A percentile compares a stretch with the other conserved stretches of the same genome.
phyloP scores from a whole-genome alignment of 2,329 filamentous ascomycete species.

The Microthyrium microscopicum region DNA sequence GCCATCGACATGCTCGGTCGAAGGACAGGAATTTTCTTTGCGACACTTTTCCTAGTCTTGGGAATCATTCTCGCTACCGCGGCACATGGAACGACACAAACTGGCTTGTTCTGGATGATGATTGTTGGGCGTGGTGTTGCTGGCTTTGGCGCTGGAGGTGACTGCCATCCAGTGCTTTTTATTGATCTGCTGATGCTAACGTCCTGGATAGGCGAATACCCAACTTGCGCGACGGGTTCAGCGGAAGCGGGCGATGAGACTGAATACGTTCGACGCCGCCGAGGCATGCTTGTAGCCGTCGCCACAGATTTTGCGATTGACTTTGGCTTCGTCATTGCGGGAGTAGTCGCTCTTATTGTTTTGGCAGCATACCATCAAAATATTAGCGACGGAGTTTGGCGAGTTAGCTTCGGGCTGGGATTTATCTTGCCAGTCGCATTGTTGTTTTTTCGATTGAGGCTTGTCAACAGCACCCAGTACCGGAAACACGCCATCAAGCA shows the following conservation, averaged over 20 bases:
- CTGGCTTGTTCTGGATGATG: constrained; percentile 35
- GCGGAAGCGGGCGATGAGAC: constrained; percentile 38
- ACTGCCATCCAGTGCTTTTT: constrained; percentile 15
- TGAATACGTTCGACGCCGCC: constrained; percentile 25
- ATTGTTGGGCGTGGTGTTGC: constrained; percentile 26
- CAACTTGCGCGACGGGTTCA: constrained; percentile 31
- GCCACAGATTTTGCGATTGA: constrained; percentile 33
- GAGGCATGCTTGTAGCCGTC: constrained; percentile 42
- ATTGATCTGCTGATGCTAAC: constrained; percentile 17
- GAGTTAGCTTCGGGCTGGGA: constrained; percentile 33
- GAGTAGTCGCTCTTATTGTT: constrained; percentile 33
- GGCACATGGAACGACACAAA: constrained; percentile 22
- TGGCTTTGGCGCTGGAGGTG: constrained; percentile 27
- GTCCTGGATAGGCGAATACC: constrained; percentile 35
- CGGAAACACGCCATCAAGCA: constrained; percentile 28
- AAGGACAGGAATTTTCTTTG: constrained; percentile 29
- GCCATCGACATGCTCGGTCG: constrained; percentile 35
- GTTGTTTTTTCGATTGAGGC: constrained; percentile 36
- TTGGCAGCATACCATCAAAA: constrained; percentile 28
- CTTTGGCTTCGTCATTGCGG: constrained; percentile 34
- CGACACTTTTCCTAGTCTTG: constrained; percentile 30
- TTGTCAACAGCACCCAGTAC: constrained; percentile 34
- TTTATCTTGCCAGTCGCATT: constrained; percentile 32
- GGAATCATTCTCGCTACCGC: constrained; percentile 32
- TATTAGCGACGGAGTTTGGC: constrained; percentile 30